These are phyloP conservation scores for Rostrohypoxylon terebratum DNA, from an alignment of 495 filamentous ascomycete genomes.

Conservation along the genomic window DNA sequence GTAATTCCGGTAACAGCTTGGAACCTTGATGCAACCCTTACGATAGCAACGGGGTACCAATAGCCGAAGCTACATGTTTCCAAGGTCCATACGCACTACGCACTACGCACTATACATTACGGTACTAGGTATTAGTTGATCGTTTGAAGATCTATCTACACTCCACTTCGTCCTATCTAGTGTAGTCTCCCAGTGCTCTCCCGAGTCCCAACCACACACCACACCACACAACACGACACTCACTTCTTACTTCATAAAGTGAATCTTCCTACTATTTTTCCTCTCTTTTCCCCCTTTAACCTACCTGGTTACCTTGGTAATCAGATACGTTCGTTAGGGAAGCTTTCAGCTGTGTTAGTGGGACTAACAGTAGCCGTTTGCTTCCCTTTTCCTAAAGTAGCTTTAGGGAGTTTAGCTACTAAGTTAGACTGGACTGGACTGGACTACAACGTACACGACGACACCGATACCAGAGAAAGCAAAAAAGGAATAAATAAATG, in stretches of 20 bases:
- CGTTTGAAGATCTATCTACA: slow-evolving; percentile 36
- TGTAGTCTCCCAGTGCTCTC: slow-evolving; percentile 10
- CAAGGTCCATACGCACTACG: slow-evolving; percentile 1
- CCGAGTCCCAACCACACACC: slow-evolving; percentile 30
- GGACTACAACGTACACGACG: too few species aligned
- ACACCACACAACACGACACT: slow-evolving; percentile 35
- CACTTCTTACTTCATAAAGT: slow-evolving; percentile 19
- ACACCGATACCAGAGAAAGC: slow-evolving; percentile 15
- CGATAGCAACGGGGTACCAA: slow-evolving; percentile 7
- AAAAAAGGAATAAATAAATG: slow-evolving; percentile 10
- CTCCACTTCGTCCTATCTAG: slow-evolving; percentile 33
- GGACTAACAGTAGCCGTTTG: slow-evolving; percentile 36
- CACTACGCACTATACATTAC: too few species aligned
- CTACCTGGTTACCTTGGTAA: slow-evolving; percentile 31
- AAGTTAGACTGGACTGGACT: slow-evolving; percentile 2
- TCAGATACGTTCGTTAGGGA: slow-evolving; percentile 40
- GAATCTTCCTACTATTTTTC: slow-evolving; percentile 1
- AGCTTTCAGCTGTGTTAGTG: slow-evolving; percentile 40
- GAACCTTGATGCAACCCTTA: slow-evolving; percentile 6
- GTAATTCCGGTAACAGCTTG: background rate
- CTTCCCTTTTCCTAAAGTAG: slow-evolving; percentile 41
- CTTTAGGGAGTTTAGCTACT: slow-evolving; percentile 6
- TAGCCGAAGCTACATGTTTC: slow-evolving; percentile 19
- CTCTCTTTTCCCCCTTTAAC: slow-evolving; percentile 18
- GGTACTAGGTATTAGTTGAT: too few species aligned